A percentile compares a stretch with the other conserved stretches of the same genome.
These are phyloP conservation scores for Curvularia lunata DNA, from an alignment of 2,329 filamentous ascomycete genomes.

Conservation along the genomic window DNA sequence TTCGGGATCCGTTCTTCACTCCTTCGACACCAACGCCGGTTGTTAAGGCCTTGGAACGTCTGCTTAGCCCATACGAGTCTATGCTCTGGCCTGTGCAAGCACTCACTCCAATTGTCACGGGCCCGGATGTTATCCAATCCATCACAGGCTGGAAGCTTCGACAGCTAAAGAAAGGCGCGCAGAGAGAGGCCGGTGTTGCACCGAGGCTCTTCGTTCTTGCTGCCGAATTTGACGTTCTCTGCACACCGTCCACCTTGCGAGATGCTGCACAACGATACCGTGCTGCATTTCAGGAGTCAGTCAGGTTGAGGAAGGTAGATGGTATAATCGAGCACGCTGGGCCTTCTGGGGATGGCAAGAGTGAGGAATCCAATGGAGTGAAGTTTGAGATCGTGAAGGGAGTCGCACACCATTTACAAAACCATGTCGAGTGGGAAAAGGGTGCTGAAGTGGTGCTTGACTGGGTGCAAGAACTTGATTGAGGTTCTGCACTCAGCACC, in stretches of 20 bases:
- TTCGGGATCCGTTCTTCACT: constrained; percentile 60
- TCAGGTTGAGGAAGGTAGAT: constrained; percentile 41
- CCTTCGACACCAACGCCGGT: constrained; percentile 49
- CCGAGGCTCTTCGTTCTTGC: constrained; percentile 34
- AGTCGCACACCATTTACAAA: constrained; percentile 61
- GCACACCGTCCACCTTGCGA: constrained; percentile 37
- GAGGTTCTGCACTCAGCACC: neutral
- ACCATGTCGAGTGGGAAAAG: constrained; percentile 58
- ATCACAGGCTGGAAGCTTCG: constrained; percentile 47
- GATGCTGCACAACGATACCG: constrained; percentile 52
- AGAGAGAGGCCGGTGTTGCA: neutral
- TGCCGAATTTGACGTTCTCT: constrained; percentile 37
- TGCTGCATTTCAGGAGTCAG: constrained; percentile 40
- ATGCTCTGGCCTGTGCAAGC: constrained; percentile 61
- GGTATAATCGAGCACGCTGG: constrained; percentile 19
- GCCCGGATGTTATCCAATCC: constrained; percentile 50
- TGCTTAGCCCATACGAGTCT: constrained; percentile 59
- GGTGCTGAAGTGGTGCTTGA: constrained; percentile 54
- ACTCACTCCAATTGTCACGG: constrained; percentile 54
- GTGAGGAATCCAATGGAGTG: constrained; percentile 43
- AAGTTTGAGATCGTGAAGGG: constrained; percentile 52
- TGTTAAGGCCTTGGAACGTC: constrained; percentile 53
- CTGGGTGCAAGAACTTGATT: constrained; percentile 1
- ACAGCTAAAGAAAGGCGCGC: constrained; percentile 31
- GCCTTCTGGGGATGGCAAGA: neutral